Conservation (phyloP, 177 flowering plant species). For the Vitis hybrid region DNA sequence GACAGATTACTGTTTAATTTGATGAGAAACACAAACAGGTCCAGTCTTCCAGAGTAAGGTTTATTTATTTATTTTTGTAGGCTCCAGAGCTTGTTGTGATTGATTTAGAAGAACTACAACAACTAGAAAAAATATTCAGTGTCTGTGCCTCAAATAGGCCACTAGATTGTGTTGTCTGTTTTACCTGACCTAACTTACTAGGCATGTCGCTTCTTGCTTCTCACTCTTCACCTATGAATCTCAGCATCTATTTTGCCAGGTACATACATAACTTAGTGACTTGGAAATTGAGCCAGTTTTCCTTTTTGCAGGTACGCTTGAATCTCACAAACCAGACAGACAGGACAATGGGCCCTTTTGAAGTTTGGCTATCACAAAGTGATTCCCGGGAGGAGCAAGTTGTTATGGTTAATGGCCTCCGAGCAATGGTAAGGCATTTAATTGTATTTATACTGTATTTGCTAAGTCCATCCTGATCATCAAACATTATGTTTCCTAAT, state of each 20-base stretch:
- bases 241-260: background rate
- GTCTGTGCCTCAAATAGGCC: too few species aligned
- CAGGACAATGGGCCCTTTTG: constrained; percentile 80
- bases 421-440: constrained; percentile 54
- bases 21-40: too few species aligned
- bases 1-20: too few species aligned
- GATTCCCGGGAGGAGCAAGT: constrained; percentile 55
- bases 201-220: background rate
- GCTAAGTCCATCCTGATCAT: background rate
- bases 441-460: background rate
- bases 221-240: background rate
- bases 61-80: too few species aligned
- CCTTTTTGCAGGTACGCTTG: constrained; percentile 52
- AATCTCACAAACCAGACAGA: constrained; percentile 76
- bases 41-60: too few species aligned
- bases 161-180: too few species aligned
- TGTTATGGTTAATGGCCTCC: constrained; percentile 80
- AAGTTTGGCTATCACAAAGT: constrained; percentile 55
- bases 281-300: constrained; percentile 2
- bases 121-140: too few species aligned
- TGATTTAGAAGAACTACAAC: too few species aligned
- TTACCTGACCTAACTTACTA: too few species aligned
- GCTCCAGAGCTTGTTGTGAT: too few species aligned
- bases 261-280: background rate
- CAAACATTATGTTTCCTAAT: too few species aligned